Conservation (phyloP, 345 rosid genomes). For the Nephelium lappaceum region DNA sequence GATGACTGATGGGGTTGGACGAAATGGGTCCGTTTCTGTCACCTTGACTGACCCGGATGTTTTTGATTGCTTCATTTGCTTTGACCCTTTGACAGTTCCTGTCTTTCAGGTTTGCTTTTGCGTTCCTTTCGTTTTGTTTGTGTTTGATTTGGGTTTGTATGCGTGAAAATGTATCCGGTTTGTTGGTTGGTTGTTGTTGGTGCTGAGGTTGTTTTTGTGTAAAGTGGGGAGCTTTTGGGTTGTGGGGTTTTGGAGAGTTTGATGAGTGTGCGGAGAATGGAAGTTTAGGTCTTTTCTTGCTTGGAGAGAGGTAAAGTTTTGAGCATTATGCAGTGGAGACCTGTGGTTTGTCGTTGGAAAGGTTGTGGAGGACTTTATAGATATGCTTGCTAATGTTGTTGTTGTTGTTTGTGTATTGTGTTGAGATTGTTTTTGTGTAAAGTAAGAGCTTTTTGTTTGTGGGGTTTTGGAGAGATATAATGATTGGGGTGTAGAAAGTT, state of each 20-base stretch:
- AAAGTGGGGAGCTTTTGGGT: background rate
- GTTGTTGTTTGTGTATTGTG: too few species aligned
- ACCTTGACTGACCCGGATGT: conserved; percentile 54
- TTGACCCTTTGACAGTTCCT: conserved; percentile 47
- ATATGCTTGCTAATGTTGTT: too few species aligned
- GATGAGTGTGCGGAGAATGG: background rate
- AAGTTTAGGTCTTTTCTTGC: background rate
- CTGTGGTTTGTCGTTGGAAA: too few species aligned
- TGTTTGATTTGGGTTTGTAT: too few species aligned
- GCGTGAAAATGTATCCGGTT: background rate
- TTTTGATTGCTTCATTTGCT: conserved; percentile 60
- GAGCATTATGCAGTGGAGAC: too few species aligned
- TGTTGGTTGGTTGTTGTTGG: background rate
- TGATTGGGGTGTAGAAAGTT: too few species aligned
- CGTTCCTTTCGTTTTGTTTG: background rate
- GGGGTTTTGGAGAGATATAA: too few species aligned
- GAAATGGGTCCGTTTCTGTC: conserved; percentile 29
- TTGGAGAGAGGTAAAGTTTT: too few species aligned
- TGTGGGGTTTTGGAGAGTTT: background rate
- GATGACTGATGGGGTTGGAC: conserved; percentile 11
- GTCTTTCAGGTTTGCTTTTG: conserved; percentile 50
- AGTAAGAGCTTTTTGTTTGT: too few species aligned
- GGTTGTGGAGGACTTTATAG: too few species aligned
- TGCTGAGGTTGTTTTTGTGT: background rate
- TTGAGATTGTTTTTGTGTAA: too few species aligned